Evolutionary conservation across 2,329 filamentous ascomycete genomes (phyloP), one percentile per base, ranked within the genome.

Genomic region (Chaetomium olivaceum): DNA sequence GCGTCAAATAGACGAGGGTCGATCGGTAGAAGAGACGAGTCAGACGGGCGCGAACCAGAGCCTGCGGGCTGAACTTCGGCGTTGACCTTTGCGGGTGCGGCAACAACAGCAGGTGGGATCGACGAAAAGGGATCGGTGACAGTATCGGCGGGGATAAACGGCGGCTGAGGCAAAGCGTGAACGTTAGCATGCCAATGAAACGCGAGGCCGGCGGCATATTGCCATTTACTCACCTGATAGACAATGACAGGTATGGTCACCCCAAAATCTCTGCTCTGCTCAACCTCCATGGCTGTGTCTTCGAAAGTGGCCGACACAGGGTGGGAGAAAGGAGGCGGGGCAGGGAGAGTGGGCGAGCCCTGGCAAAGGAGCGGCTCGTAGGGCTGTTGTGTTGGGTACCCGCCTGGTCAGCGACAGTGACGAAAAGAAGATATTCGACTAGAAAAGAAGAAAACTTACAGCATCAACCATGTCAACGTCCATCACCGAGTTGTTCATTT

Each of bases 221-320:
- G 39, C 5, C 39, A 43, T 27, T 4, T 52, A 16, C 25, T n/a
- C 9, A 36, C 48, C 58, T 54, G 52, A 31, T n/a, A 23, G 21
- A 31, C 29, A 9, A 27, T 54, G 55, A 23, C 46, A 31, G 23
- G 31, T 31, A 8, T 25, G 12, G 8, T 3, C 55, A 31, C 16
- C 9, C 19, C 31, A 33, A 29, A 3, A 19, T 19, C 55, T 58
- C 6, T 7, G 12, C 29, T 11, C 8, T 31, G 14, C 36, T 36
- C 14, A 1, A 39, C 36, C 19, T 56, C 62, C 36, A 56, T 64
- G 50, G 50, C 48, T 21, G 57, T 61, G 62, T 61, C 29, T 57
- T 29, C 51, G 7, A 39, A 6, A 33, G 9, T 52, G 63, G 58
- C 43, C 29, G 62, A 56, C 57, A 61, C 58, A 52, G 51, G 52